These are phyloP conservation scores for Anethum foeniculum DNA, from an alignment of 140 eudicot species.

Conservation along the genomic window DNA sequence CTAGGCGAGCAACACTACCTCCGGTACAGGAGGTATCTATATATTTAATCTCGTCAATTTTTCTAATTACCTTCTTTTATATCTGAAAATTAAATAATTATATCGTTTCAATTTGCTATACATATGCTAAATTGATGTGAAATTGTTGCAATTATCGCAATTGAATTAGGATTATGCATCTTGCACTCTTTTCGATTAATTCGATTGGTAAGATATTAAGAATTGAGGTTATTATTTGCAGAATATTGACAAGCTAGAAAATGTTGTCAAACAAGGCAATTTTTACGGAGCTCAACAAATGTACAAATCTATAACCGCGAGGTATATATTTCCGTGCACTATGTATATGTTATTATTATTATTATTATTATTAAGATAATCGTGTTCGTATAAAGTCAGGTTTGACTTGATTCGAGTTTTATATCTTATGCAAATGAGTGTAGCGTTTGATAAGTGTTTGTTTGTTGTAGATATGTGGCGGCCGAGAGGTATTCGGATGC, in stretches of 20 bases:
- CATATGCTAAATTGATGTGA: not conserved
- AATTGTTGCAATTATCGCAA: not conserved
- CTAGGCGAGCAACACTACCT: constrained; percentile 45
- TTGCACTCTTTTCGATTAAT: not conserved
- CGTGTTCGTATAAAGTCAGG: not conserved
- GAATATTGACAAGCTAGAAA: constrained; percentile 69
- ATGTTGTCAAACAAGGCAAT: constrained; percentile 64
- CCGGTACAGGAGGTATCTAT: constrained; percentile 46
- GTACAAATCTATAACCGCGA: constrained; percentile 76
- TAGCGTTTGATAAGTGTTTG: constrained; percentile 3
- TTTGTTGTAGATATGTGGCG: constrained; percentile 45
- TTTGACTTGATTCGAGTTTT: not conserved
- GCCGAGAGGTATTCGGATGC: constrained; percentile 76
- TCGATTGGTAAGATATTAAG: constrained; percentile 3
- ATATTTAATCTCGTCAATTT: no score
- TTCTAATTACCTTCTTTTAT: not conserved
- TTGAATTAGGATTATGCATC: not conserved
- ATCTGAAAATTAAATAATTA: not conserved
- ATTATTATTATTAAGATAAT: not conserved
- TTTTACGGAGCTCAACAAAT: constrained; percentile 94
- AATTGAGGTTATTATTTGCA: constrained; percentile 23
- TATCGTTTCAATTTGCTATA: not conserved
- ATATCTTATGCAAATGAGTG: not conserved
- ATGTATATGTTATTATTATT: no score
- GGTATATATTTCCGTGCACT: constrained; percentile 25